phyloP scores from a whole-genome alignment of 2,329 filamentous ascomycete species.

The Rhynchosporium agropyri region DNA sequence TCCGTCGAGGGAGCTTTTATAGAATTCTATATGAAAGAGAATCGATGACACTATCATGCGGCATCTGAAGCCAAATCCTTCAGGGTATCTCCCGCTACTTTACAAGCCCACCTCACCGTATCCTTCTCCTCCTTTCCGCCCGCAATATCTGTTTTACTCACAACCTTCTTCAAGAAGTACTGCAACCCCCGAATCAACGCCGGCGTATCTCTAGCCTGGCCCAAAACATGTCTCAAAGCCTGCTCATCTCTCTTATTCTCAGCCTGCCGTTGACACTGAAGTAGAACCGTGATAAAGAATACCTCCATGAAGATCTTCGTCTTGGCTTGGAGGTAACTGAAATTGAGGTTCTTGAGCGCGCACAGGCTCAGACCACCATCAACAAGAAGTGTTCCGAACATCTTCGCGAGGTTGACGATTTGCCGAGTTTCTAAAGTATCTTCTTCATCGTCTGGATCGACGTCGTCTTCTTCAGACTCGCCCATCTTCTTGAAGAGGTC shows the following conservation, averaged over 20 bases:
- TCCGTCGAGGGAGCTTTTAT: not conserved
- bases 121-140: constrained; percentile 52
- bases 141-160: constrained; percentile 65
- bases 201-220: constrained; percentile 62
- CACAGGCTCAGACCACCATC: constrained; percentile 60
- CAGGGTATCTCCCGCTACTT: constrained; percentile 45
- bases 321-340: constrained; percentile 75
- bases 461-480: constrained; percentile 68
- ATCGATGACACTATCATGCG: not conserved
- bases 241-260: constrained; percentile 55
- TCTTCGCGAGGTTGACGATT: constrained; percentile 68
- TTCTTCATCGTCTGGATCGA: constrained; percentile 59
- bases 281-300: constrained; percentile 74
- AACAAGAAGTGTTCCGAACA: constrained; percentile 65
- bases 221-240: constrained; percentile 67
- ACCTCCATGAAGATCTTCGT: constrained; percentile 80
- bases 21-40: not conserved
- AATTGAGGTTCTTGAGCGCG: constrained; percentile 72
- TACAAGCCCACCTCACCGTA: constrained; percentile 52
- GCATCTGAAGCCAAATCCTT: constrained; percentile 30
- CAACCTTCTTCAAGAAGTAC: constrained; percentile 77
- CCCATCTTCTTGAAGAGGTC: constrained; percentile 83
- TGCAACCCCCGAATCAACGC: constrained; percentile 74
- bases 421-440: constrained; percentile 56
- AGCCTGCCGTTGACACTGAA: constrained; percentile 60